Evolutionary conservation across 2,329 filamentous ascomycete species (phyloP), one percentile per base, ranked within the genome.

Genomic region (Seiridium unicorne): DNA sequence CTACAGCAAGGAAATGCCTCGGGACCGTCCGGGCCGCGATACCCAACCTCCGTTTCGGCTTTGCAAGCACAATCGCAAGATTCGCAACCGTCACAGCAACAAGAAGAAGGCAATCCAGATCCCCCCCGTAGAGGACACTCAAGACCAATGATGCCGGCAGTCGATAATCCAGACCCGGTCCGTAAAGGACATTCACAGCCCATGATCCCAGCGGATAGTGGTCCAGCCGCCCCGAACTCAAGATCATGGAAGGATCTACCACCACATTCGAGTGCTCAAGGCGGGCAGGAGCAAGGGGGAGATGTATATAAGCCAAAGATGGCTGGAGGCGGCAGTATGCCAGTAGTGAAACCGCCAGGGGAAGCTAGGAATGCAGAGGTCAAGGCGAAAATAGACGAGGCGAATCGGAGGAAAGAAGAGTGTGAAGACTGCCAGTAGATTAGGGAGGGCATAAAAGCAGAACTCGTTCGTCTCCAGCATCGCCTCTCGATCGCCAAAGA

Each of bases 351-450:
- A 54, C 58, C 51, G 44, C 31, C 46, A 48, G 38, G 40, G 4
- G 58, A 34, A 46, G 46, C 31, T 5, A 26, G 44, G 40, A 51
- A 61, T 18, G 56, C 18, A 3, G 49, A 31, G 38, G 26, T 58
- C 32, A 36, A 38, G 34, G 57, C 48, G 48, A 46, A 44, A 44
- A 13, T 55, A 26, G 59, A 54, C 10, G 48, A 51, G 40, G 40
- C 38, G 57, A 47, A 18, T 11, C 13, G 2, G 18, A 10, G 26
- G 32, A 51, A 58, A 35, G 67, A 59, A 8, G 65, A 70, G 10
- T 77, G 75, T 42, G 72, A 77, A 65, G 75, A 77, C 55, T 76
- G 75, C 58, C 66, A 74, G 57, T 76, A 59, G 49, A 10, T 32
- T 26, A 26, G 18, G 18, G 18, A 26, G 2, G 18, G 18, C 18